Base-by-base conservation (phyloP, 768 basidiomycete genomes). In the Fibroporia radiculosa region DNA sequence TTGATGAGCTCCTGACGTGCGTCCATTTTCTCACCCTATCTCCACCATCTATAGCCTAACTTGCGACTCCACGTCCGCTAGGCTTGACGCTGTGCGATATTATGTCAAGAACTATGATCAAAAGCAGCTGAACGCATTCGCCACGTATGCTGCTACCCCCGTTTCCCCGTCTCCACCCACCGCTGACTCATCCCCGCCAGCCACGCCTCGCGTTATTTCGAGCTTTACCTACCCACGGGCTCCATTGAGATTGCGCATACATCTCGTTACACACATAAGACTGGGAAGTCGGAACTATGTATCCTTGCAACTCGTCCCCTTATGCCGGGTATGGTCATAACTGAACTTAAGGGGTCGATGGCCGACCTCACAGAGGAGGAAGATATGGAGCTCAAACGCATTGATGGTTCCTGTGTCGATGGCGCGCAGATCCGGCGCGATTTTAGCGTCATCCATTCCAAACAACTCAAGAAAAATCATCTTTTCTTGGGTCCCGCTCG, bases 391-490 rank as follows among this genome's bases (percentile, higher is more conserved):
- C 78, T 92, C 52, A 89, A 91, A 62, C 78, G 86, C 25, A 89
- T 85, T 8, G 84, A 84, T 64, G 69, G 80, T 48, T 74, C 80
- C 51, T 63, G 69, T 44, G 72, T 73, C 42, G 82, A 84, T 54
- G 65, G 62, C 12, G 47, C 50, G 28, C 65, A 62, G 11, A 87
- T 87, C 51, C 78, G 89, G 48, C 72, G 86, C 56, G 89, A 92
- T 62, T 92, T 92, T 60, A 90, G 86, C 62, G 89, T 92, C 57
- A 90, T 92, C 42, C 88, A 91, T 63, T 90, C 87, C 26, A 86
- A 84, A 57, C 85, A 87, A 62, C 83, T 88, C 76, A 91, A 91
- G 71, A 88, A 87, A 66, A 92, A 89, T 56, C 87, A 91, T 67
- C 71, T 92, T 58, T 91, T 92, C 69, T 69, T 92, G 60, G 89